Conservation (phyloP, 2,329 filamentous ascomycete genomes). For the Penicillium sclerotiorum region DNA sequence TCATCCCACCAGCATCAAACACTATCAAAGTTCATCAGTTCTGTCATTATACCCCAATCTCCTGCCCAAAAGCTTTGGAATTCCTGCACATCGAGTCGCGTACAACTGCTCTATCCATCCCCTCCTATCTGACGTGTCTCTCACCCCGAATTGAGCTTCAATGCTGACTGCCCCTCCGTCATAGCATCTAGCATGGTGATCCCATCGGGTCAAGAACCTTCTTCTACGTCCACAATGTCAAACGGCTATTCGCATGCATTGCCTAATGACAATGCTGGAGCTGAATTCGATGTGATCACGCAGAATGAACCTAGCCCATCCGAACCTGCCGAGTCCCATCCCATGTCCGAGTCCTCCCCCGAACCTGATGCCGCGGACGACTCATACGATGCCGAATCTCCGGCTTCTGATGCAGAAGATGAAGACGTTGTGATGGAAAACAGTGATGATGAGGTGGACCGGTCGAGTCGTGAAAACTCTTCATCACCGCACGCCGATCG, state of each 20-base stretch:
- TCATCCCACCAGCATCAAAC: slow-evolving; percentile 44
- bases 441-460: slow-evolving; percentile 56
- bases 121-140: slow-evolving; percentile 23
- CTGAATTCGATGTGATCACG: slow-evolving; percentile 43
- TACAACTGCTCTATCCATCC: slow-evolving; percentile 29
- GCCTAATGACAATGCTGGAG: slow-evolving; percentile 27
- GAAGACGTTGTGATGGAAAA: slow-evolving; percentile 75
- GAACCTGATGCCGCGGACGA: slow-evolving; percentile 44
- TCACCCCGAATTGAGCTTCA: slow-evolving; percentile 34
- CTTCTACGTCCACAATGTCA: slow-evolving; percentile 34
- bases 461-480: slow-evolving; percentile 61
- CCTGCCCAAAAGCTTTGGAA: slow-evolving; percentile 28
- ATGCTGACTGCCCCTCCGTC: slow-evolving; percentile 43
- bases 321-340: slow-evolving; percentile 64
- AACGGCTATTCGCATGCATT: slow-evolving; percentile 38
- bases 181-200: slow-evolving; percentile 51
- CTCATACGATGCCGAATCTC: slow-evolving; percentile 42
- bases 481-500: slow-evolving; percentile 72
- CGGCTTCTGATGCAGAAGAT: slow-evolving; percentile 51
- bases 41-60: slow-evolving; percentile 30
- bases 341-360: slow-evolving; percentile 53
- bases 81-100: slow-evolving; percentile 36
- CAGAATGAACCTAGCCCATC: slow-evolving; percentile 76
- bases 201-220: slow-evolving; percentile 43
- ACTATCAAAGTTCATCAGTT: slow-evolving; percentile 39